A percentile compares a stretch with the other conserved stretches of the same genome.
Evolutionary conservation across 2,329 filamentous ascomycete genomes (phyloP).

Genomic region (Exophiala xenobiotica): DNA sequence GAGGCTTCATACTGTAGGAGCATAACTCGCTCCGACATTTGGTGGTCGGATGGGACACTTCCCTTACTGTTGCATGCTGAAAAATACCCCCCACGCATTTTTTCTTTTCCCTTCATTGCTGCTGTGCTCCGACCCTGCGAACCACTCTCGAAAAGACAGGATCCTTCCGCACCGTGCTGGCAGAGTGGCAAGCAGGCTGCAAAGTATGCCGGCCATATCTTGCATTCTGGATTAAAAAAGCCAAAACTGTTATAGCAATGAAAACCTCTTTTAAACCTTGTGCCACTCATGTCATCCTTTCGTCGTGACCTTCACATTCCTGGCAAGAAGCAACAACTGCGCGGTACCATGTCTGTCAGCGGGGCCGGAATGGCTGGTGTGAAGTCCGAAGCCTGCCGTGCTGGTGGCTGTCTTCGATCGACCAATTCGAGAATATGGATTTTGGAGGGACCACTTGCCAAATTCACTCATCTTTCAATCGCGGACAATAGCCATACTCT

Average conservation of each 20-base stretch:
- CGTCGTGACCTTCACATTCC: too few relatives aligned
- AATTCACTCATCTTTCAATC: slow-evolving; percentile 25
- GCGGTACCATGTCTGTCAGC: too few relatives aligned
- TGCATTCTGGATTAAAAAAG: neutral
- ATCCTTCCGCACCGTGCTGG: too few relatives aligned
- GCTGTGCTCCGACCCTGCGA: slow-evolving; percentile 9
- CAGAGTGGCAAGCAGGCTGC: neutral
- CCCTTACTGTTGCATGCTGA: neutral
- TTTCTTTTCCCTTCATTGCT: neutral
- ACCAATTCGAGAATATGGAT: too few relatives aligned
- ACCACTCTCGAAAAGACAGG: too few relatives aligned
- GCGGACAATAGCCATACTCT: slow-evolving; percentile 62
- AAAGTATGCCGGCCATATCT: neutral
- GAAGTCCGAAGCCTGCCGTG: too few relatives aligned
- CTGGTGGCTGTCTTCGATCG: too few relatives aligned
- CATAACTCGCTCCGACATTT: neutral
- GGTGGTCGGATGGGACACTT: neutral
- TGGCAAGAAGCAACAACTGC: too few relatives aligned
- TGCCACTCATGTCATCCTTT: neutral
- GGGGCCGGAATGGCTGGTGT: neutral
- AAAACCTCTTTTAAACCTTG: slow-evolving; percentile 5
- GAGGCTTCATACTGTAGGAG: neutral
- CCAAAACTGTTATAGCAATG: slow-evolving; percentile 16
- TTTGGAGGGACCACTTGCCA: too few relatives aligned
- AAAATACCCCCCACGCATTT: slow-evolving; percentile 16